phyloP scores from a whole-genome alignment of 2,329 filamentous ascomycete species.

The Claviceps sp. region DNA sequence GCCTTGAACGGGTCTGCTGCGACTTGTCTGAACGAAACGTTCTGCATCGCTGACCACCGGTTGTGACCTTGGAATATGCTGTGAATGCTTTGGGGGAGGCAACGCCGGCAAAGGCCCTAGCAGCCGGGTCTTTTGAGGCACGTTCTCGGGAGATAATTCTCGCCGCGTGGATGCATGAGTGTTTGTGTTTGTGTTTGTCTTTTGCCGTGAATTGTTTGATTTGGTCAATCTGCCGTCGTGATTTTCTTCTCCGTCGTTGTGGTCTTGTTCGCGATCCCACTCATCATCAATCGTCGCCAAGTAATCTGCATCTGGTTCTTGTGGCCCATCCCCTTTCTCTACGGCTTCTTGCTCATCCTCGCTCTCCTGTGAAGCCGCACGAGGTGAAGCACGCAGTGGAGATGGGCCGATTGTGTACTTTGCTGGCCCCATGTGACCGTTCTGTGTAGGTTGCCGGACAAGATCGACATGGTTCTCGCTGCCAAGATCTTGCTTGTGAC shows the following conservation, averaged over 20 bases:
- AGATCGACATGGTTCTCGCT: conserved; percentile 3
- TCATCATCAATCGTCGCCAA: neutral
- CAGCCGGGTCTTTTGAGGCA: neutral
- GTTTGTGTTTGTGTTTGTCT: conserved; percentile 7
- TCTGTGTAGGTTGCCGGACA: neutral
- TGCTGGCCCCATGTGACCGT: neutral
- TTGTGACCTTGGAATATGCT: neutral
- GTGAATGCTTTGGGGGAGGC: neutral
- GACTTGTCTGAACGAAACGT: neutral
- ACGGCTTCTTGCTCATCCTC: neutral
- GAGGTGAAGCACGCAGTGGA: conserved; percentile 3
- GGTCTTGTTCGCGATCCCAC: conserved; percentile 1
- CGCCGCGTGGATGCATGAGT: conserved; percentile 9
- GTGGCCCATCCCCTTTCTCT: neutral
- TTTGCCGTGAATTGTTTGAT: neutral
- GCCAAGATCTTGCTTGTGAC: neutral
- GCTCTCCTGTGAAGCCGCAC: neutral
- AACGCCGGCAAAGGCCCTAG: neutral
- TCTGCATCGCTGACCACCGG: neutral
- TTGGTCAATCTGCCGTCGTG: neutral
- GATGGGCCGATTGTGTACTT: neutral
- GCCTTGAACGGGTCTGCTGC: neutral
- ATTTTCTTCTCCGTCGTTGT: conserved; percentile 6
- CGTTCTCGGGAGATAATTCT: neutral
- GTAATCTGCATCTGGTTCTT: neutral